Conservation (phyloP, 1,139 yeast species). For the Arxiozyma bovina region DNA sequence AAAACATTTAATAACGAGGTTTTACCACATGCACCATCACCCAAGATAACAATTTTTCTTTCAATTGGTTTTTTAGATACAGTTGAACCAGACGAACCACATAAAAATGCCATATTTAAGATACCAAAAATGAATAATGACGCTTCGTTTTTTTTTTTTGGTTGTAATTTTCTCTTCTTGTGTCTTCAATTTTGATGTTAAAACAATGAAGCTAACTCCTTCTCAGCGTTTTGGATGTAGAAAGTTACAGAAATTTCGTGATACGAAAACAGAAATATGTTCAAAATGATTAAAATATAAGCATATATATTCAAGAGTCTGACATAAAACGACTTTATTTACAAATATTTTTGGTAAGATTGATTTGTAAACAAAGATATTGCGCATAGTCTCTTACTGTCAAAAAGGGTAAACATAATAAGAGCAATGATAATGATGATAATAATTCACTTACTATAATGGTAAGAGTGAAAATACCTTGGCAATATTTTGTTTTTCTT, state of each 20-base stretch:
- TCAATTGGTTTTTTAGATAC: constrained; percentile 41
- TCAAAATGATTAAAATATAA: no score
- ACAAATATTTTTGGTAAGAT: not conserved
- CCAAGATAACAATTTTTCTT: constrained; percentile 89
- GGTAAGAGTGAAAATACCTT: no score
- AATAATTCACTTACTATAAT: not conserved
- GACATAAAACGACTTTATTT: no score
- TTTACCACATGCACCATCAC: constrained; percentile 96
- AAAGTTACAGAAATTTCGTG: not conserved
- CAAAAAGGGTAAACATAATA: not conserved
- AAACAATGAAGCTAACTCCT: not conserved
- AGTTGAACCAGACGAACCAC: constrained; percentile 24
- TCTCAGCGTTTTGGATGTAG: not conserved
- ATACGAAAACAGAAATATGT: not conserved
- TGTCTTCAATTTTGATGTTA: not conserved
- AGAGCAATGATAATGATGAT: not conserved
- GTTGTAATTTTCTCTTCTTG: no score
- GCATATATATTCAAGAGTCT: not conserved
- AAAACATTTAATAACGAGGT: constrained; percentile 90
- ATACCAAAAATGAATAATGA: not conserved
- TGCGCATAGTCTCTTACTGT: not conserved
- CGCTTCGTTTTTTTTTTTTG: not conserved
- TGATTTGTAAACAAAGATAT: not conserved
- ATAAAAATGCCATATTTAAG: constrained; percentile 21
- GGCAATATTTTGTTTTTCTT: no score